Percentiles rank a stretch among this genome's conserved stretches.
Conservation (phyloP, 2,329 filamentous ascomycete genomes). For the Apiospora hydei region DNA sequence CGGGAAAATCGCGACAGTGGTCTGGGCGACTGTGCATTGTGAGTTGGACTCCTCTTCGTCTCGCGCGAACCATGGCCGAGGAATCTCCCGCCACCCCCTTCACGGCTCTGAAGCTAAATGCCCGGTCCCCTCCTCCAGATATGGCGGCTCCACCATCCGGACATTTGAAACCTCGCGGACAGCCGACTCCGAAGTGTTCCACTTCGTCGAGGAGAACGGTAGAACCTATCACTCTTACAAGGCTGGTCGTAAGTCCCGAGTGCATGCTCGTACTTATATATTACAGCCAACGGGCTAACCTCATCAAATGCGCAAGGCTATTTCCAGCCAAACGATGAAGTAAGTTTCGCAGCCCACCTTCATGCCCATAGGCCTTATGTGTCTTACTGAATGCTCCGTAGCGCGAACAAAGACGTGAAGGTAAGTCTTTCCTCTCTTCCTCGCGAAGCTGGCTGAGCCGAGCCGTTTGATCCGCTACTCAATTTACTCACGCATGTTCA, state of each 20-base stretch:
- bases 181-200: constrained; percentile 27
- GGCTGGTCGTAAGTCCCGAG: constrained; percentile 27
- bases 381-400: not conserved
- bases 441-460: not conserved
- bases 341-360: not conserved
- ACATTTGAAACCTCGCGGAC: constrained; percentile 24
- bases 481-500: not conserved
- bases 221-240: constrained; percentile 30
- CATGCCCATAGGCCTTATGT: not conserved
- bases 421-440: not conserved
- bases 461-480: not conserved
- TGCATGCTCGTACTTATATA: not conserved
- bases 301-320: constrained; percentile 20
- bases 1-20: constrained; percentile 6
- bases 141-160: constrained; percentile 22
- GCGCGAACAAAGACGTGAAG: constrained; percentile 20
- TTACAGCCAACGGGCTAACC: constrained; percentile 2
- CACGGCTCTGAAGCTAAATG: constrained; percentile 7
- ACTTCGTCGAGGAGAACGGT: constrained; percentile 29
- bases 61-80: constrained; percentile 3
- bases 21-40: not conserved
- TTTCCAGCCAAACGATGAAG: constrained; percentile 27
- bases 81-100: not conserved
- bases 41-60: constrained; percentile 6
- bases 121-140: constrained; percentile 6